Base-by-base conservation (phyloP, 257 asterid species). In the Solanum tacnaense region DNA sequence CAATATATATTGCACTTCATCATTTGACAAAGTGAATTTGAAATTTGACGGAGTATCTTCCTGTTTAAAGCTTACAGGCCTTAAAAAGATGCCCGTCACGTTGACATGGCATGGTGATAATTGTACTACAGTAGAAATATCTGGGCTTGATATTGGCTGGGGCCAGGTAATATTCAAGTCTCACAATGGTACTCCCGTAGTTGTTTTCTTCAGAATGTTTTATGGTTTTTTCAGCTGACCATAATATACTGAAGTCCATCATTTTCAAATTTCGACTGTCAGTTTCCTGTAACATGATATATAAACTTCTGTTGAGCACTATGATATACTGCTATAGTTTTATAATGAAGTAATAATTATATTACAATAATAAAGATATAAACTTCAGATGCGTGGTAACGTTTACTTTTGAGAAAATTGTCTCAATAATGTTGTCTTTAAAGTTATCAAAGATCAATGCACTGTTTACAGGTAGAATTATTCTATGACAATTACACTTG, bases 131-230 rank as follows among this genome's bases (percentile, higher is more conserved):
- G 99, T 96, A 46, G 99, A 96, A 90, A 83, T 97, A 86, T 96
- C 99, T 34, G 99, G 99, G 58, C 98, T 97, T 88, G 99, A 97
- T 91, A 89, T 97, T 87, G 99, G 99, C 35, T 97, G 99, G 99
- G 99, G 99, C 82, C 98, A 94, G 99, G 99, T 97, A 96, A 91
- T 89, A 86, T 23, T 85, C 68, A 36, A 86, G 49, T 85, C 31
- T 67, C 52, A 70, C 23, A 29, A 13, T 36, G 16, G 58, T 25
- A 23, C 25, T 56, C 5, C 25, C 20, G 0, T 16, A 15, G 41
- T 12, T 25, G 6, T 74, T 31, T 29, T 68, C 76, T 74, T 60
- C 34, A 21, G 52, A 79, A 79, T 4, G 67, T 85, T 58, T 52
- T 23, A 41, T 35, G 52, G 0, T 71, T 65, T 29, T 20, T 15